Evolutionary conservation across 2,329 filamentous ascomycete species (phyloP), one percentile per base, ranked within the genome.

Genomic region (Xylariaceae sp.): DNA sequence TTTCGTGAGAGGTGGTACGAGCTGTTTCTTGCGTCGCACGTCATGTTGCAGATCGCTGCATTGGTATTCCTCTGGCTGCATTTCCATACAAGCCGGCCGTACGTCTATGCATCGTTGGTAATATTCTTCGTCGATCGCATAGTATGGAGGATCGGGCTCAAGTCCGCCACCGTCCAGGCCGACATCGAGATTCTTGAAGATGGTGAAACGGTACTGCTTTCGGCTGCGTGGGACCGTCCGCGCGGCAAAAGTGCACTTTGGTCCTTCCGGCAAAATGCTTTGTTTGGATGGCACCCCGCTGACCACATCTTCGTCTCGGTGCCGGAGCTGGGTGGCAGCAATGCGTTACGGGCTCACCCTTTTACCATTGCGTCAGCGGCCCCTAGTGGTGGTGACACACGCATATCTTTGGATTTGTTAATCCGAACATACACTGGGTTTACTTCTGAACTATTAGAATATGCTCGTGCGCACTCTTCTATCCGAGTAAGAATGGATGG

Each of bases 281-380:
- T 57, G 5, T 53, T 71, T 43, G 82, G 82, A 38, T 86, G 83
- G 82, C 61, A 70, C 17, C 76, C 82, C 2, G 80, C 80, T 14
- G 80, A 85, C 58, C 83, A 86, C 62, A 73, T 85, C 43, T 86
- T 86, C 64, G 62, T 86, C 49, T 78, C 78, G 1, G 67, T 86
- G 1, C 82, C 82, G 0, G 68, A 67, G 0, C 70, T 86, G 6
- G 76, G 75, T 2, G 64, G 66, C 3, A 75, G 71, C 47, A 76
- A 84, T 58, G 60, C 68, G 2, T 61, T 84, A 1, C 83, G 86
- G 65, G 74, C 82, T 0, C 83, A 87, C 59, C 83, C 83, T 0
- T 86, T 86, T 64, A 86, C 82, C 9, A 84, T 87, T 47, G 77
- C 82, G 14, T 85, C 82, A 2, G 74, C 76, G 0, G 80, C 81